These are phyloP conservation scores for Chlamydomonas reinhardtii DNA, from an alignment of 163 green algal species.

Conservation along the genomic window DNA sequence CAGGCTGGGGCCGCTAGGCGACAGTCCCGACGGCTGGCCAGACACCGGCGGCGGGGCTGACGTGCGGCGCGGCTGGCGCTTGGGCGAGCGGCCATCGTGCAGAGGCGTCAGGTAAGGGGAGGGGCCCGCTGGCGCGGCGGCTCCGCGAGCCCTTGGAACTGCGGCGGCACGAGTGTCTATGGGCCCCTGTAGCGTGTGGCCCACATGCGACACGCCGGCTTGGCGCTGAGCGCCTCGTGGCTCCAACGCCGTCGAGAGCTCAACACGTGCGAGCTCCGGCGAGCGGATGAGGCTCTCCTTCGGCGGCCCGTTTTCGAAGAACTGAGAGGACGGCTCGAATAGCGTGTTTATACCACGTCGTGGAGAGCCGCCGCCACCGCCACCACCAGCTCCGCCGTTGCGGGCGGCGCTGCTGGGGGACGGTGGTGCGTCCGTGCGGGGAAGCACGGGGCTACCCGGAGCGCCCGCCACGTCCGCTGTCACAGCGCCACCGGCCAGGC, in stretches of 20 bases:
- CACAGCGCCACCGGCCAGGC: too few relatives aligned
- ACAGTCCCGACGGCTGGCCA: too few relatives aligned
- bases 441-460: too few relatives aligned
- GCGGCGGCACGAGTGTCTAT: background rate
- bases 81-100: too few relatives aligned
- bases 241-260: conserved; percentile 8
- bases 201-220: background rate
- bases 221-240: background rate
- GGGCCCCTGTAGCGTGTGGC: conserved; percentile 3
- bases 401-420: too few relatives aligned
- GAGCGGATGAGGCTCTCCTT: conserved; percentile 8
- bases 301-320: conserved; percentile 1
- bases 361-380: too few relatives aligned
- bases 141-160: background rate
- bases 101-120: conserved; percentile 9
- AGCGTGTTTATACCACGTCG: background rate
- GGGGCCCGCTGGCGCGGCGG: background rate
- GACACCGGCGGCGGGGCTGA: too few relatives aligned
- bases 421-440: too few relatives aligned
- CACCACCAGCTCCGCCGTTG: too few relatives aligned
- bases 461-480: too few relatives aligned
- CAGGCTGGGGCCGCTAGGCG: too few relatives aligned
- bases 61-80: too few relatives aligned
- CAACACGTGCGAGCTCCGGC: conserved; percentile 3
- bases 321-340: background rate